Base-by-base conservation (phyloP, 2,329 filamentous ascomycete genomes). In the Microthyrium microscopicum region DNA sequence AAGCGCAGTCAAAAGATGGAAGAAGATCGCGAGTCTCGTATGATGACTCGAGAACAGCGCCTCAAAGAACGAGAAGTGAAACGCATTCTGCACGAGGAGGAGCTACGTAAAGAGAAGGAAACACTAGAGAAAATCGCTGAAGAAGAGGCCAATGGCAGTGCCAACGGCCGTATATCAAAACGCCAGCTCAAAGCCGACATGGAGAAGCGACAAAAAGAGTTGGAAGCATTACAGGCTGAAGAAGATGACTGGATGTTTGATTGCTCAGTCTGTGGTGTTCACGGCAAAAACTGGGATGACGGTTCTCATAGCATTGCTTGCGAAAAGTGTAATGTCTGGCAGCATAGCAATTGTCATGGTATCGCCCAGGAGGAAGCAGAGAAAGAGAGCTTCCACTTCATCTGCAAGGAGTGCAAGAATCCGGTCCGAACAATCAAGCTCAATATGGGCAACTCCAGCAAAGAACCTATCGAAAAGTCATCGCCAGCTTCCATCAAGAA, bases 221-320 rank as follows among this genome's bases (percentile, higher is more conserved):
- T 93, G 8, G 68, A 78, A 43, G 70, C 77, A 35, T 65, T 93
- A 17, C 56, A 73, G 15, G n/a, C n/a, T n/a, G 66, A 74, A 43
- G 81, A 89, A 30, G 80, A 83, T 9, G 73, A 84, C 33, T 95
- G 89, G 89, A 69, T 83, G 25, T 98, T 98, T 45, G 89, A 98
- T 51, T 98, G 89, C 51, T 66, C 70, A 11, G 68, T 81, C 18
- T 98, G 89, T 52, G 87, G 87, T 18, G 68, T 84, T 16, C 76
- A 93, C 52, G 89, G 89, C 16, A 77, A 91, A 45, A 81, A 94
- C 38, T 49, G 73, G 39, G 89, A 98, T 46, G 89, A 95, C 51
- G 89, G 89, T 22, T 77, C 82, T 5, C 85, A 93, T 50, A 93
- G 84, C 51, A 75, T 98, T 42, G 80, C 85, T 19, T 98, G 89